Evolutionary conservation across 1,284 basidiomycete species (phyloP), one percentile per base, ranked within the genome.

Genomic region (Trametes sp.): DNA sequence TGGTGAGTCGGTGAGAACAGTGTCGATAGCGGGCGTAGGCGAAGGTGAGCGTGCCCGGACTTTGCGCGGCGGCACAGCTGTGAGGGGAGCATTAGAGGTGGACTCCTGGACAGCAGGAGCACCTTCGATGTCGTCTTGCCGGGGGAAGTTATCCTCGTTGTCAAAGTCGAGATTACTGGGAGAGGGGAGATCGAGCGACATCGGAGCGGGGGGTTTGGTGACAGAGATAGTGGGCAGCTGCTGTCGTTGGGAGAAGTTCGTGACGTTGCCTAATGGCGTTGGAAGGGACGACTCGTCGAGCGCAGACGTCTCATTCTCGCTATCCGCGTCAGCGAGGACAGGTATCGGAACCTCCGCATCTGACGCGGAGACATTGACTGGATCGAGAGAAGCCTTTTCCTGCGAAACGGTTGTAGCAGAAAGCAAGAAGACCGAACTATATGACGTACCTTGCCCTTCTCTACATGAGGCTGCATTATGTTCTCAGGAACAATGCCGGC

Each of bases 131-230:
- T 73, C 73, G 29, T 78, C 68, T 59, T 84, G 83, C 49, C 78
- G 81, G 73, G 84, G 80, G 46, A 73, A 67, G 13, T 70, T 57
- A 28, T 85, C 86, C 28, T 85, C 76, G 70, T 52, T 54, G 19
- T 67, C 62, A 0, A 63, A 64, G 38, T 66, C 67, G 57, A 92
- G 85, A 68, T 90, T 88, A 38, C 80, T 81, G 21, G 81, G 78
- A 26, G 85, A 89, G 2, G 90, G 90, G 21, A 92, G 77, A 53
- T 81, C 80, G 10, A 92, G 82, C 44, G 90, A 88, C 52, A 81
- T 73, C 21, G 90, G 90, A 0, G 82, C 84, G 3, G 89, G 89
- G n/a, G 87, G 81, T 76, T 86, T 90, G 33, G 88, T 87, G 64
- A 90, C 76, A 28, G 86, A 84, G 62, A 89, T 86, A 11, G 78